Evolutionary conservation across 2,329 filamentous ascomycete genomes (phyloP).

Genomic region (Fusarium transvaalense): DNA sequence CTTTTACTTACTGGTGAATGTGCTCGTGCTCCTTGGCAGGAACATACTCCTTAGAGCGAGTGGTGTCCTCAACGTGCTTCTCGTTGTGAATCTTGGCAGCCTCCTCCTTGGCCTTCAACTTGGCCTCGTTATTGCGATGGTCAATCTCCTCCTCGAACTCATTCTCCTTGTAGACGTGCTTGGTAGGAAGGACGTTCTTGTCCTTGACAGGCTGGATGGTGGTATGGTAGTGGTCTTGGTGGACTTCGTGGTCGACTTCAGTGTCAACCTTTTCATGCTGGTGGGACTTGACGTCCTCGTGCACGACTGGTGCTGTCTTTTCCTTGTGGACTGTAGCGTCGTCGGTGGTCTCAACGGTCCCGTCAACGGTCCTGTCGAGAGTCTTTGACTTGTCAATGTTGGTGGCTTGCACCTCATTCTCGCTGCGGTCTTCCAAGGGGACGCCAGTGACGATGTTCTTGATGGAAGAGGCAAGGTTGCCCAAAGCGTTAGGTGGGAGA

Average conservation of each 20-base stretch:
- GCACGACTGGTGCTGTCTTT: slow-evolving; percentile 22
- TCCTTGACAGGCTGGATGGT: slow-evolving; percentile 35
- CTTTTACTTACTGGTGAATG: slow-evolving; percentile 20
- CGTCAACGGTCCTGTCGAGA: slow-evolving; percentile 18
- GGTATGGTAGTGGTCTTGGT: slow-evolving; percentile 32
- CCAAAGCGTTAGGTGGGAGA: slow-evolving; percentile 8
- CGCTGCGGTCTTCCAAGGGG: not conserved
- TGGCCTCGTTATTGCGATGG: slow-evolving; percentile 24
- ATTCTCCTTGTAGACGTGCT: slow-evolving; percentile 35
- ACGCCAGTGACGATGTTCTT: slow-evolving; percentile 29
- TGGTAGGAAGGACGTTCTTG: slow-evolving; percentile 25
- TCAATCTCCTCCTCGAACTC: slow-evolving; percentile 29
- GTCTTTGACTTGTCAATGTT: slow-evolving; percentile 5
- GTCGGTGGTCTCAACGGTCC: slow-evolving; percentile 23
- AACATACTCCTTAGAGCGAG: slow-evolving; percentile 18
- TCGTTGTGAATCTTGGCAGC: slow-evolving; percentile 25
- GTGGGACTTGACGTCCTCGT: slow-evolving; percentile 36
- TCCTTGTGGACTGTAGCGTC: slow-evolving; percentile 26
- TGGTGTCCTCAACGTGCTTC: slow-evolving; percentile 26
- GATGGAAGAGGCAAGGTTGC: slow-evolving; percentile 22
- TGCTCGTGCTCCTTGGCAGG: slow-evolving; percentile 27
- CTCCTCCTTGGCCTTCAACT: slow-evolving; percentile 26
- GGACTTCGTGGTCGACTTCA: slow-evolving; percentile 26
- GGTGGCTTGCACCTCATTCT: slow-evolving; percentile 8
- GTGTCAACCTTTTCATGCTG: slow-evolving; percentile 33